These are phyloP conservation scores for Posidonia oceanica DNA, from an alignment of 116 monocot species.

Conservation along the genomic window DNA sequence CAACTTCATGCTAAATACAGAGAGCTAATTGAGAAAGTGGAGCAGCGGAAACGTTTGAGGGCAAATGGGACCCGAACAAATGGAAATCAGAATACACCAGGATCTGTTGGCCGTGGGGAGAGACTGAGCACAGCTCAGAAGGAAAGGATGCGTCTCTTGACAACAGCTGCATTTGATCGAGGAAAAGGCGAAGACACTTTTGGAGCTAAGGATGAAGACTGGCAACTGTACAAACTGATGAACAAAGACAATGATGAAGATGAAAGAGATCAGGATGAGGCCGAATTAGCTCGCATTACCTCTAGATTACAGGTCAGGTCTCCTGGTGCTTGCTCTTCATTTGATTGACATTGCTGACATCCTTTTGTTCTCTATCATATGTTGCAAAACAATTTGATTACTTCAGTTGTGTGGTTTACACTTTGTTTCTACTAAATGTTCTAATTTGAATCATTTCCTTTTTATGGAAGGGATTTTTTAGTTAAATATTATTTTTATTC, in stretches of 20 bases:
- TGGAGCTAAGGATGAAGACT: constrained; percentile 91
- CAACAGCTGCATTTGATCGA: constrained; percentile 90
- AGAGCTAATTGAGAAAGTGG: constrained; percentile 74
- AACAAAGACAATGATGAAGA: constrained; percentile 92
- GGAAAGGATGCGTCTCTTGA: constrained; percentile 93
- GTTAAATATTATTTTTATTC: too few species aligned
- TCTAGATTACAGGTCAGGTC: constrained; percentile 66
- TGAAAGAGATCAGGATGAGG: constrained; percentile 45
- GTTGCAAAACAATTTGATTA: too few species aligned
- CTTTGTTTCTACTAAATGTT: too few species aligned
- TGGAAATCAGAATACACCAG: constrained; percentile 51
- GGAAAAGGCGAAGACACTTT: constrained; percentile 98
- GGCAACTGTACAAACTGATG: constrained; percentile 96
- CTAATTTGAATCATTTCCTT: too few species aligned
- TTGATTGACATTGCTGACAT: too few species aligned
- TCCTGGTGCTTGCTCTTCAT: background rate
- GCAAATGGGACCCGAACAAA: constrained; percentile 43
- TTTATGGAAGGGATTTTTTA: too few species aligned
- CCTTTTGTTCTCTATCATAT: too few species aligned
- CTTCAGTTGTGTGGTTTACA: too few species aligned
- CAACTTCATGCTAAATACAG: constrained; percentile 51
- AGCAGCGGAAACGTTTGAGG: constrained; percentile 74
- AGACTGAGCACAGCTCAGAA: constrained; percentile 85
- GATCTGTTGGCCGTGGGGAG: constrained; percentile 77
- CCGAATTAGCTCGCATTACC: constrained; percentile 62